Percentiles rank a stretch among this genome's conserved stretches.
phyloP scores from a whole-genome alignment of 306 rosid species.

The Trichosanthes truncata region DNA sequence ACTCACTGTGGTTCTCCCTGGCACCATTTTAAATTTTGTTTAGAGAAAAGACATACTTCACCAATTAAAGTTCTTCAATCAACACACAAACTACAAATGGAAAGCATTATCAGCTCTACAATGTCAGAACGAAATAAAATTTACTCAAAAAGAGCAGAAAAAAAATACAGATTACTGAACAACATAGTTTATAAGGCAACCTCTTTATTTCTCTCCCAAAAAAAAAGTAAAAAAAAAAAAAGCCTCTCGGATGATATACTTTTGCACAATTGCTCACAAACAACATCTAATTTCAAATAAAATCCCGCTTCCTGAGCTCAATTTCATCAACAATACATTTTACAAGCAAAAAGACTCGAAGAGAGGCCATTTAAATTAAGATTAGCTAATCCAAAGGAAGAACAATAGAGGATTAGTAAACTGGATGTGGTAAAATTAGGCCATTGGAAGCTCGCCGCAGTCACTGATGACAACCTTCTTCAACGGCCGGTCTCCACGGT shows the following conservation, averaged over 20 bases:
- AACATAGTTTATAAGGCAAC: not conserved
- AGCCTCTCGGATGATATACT: not conserved
- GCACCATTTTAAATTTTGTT: no score
- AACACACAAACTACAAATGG: not conserved
- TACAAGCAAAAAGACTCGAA: not conserved
- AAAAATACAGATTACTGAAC: not conserved
- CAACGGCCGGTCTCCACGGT: slow-evolving; percentile 86
- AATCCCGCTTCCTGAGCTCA: slow-evolving; percentile 5
- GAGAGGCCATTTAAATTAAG: slow-evolving; percentile 10
- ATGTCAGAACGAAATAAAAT: not conserved
- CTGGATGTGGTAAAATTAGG: slow-evolving; percentile 22
- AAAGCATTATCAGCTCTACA: not conserved
- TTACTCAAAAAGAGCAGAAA: not conserved
- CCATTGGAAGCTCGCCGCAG: slow-evolving; percentile 80
- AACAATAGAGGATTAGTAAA: not conserved
- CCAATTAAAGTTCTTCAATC: no score
- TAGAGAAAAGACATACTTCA: no score
- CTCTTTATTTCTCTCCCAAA: not conserved
- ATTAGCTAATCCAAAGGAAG: slow-evolving; percentile 12
- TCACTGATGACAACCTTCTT: slow-evolving; percentile 80
- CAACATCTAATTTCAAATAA: not conserved
- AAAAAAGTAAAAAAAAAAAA: not conserved
- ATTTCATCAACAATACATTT: slow-evolving; percentile 1
- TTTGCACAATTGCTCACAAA: not conserved
- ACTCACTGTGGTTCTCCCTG: no score